Conservation (phyloP, 768 basidiomycete species). For the Mycena kentingensis region DNA sequence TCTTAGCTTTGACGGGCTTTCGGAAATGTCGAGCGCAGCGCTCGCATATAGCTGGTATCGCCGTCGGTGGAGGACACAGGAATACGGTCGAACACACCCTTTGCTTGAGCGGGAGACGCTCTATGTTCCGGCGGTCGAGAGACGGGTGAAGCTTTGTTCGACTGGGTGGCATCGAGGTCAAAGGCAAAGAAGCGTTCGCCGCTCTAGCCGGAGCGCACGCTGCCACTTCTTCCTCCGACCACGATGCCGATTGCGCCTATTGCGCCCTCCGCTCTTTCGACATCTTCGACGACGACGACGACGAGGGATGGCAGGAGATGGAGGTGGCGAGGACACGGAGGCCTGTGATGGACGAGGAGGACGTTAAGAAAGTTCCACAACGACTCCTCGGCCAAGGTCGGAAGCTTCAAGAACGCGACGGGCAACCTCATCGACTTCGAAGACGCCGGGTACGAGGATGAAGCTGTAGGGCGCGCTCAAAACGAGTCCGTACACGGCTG, state of each 20-base stretch:
- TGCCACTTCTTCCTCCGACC: no score
- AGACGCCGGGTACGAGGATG: slow-evolving; percentile 71
- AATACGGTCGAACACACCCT: no score
- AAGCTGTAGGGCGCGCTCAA: slow-evolving; percentile 69
- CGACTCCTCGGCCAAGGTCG: slow-evolving; percentile 53
- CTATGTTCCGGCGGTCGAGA: no score
- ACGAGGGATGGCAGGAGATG: slow-evolving; percentile 95
- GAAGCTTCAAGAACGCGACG: slow-evolving; percentile 73
- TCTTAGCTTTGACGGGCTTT: no score
- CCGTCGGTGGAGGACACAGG: no score
- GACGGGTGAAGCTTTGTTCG: no score
- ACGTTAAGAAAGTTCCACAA: slow-evolving; percentile 85
- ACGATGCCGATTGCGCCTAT: slow-evolving; percentile 22
- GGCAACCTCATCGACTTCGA: slow-evolving; percentile 86
- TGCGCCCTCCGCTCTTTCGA: slow-evolving; percentile 40
- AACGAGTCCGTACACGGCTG: slow-evolving; percentile 88
- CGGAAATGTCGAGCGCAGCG: no score
- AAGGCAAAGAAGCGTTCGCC: no score
- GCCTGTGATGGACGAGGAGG: slow-evolving; percentile 81
- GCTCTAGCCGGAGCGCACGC: no score
- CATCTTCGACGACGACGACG: slow-evolving; percentile 57
- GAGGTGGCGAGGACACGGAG: slow-evolving; percentile 76
- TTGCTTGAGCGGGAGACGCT: no score
- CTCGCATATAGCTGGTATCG: no score
- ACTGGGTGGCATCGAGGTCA: no score